These are phyloP conservation scores for Calonectria montana DNA, from an alignment of 2,329 filamentous ascomycete species.

Conservation along the genomic window DNA sequence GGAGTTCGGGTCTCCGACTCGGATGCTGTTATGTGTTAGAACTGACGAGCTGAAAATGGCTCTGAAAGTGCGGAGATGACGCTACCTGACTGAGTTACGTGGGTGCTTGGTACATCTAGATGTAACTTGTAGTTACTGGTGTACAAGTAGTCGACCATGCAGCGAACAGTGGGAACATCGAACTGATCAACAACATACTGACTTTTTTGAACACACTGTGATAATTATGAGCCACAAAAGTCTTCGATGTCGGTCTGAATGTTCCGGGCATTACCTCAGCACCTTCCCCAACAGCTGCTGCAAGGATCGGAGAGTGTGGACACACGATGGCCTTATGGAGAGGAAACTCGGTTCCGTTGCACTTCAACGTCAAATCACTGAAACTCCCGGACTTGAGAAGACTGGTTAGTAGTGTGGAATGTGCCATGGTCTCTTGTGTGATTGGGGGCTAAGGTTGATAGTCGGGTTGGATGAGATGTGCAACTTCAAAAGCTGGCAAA, in stretches of 20 bases:
- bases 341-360: slow-evolving; percentile 29
- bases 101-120: neutral
- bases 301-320: slow-evolving; percentile 32
- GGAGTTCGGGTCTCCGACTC: neutral
- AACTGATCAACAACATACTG: neutral
- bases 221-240: neutral
- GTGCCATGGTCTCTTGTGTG: neutral
- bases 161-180: neutral
- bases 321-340: slow-evolving; percentile 37
- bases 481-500: neutral
- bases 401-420: neutral
- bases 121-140: neutral
- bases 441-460: neutral
- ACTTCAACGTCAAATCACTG: slow-evolving; percentile 34
- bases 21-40: neutral
- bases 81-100: no score
- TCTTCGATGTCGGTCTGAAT: neutral
- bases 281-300: slow-evolving; percentile 19
- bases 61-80: no score
- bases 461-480: neutral
- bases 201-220: neutral
- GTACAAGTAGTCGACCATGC: neutral
- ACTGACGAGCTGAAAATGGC: neutral
- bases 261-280: slow-evolving; percentile 20
- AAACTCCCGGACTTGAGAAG: slow-evolving; percentile 21